A percentile compares a stretch with the other conserved stretches of the same genome.
phyloP scores from a whole-genome alignment of 2,329 filamentous ascomycete genomes.

The Fusarium succisae region DNA sequence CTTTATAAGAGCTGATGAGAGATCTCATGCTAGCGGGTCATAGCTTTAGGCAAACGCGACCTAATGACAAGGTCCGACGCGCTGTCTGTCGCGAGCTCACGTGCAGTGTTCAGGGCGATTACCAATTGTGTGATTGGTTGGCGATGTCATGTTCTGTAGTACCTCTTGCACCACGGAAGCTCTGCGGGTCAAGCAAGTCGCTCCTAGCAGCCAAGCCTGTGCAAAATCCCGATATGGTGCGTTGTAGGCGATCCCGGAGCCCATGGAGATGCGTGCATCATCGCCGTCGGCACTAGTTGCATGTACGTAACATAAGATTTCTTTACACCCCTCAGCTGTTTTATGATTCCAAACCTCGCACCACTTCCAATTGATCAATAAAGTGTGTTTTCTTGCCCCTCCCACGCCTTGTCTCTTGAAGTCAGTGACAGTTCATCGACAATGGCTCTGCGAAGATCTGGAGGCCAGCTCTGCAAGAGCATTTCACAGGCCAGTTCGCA shows the following conservation, averaged over 20 bases:
- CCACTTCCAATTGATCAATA: slow-evolving; percentile 25
- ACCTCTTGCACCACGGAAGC: not conserved
- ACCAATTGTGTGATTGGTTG: slow-evolving; percentile 42
- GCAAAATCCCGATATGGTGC: slow-evolving; percentile 37
- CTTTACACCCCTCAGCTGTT: slow-evolving; percentile 29
- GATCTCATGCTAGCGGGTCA: slow-evolving; percentile 37
- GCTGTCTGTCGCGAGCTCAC: slow-evolving; percentile 45
- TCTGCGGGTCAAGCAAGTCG: not conserved
- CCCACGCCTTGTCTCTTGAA: not conserved
- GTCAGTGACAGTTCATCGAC: not conserved
- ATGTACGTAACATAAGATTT: slow-evolving; percentile 30
- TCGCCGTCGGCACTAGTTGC: slow-evolving; percentile 33
- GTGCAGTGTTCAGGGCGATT: slow-evolving; percentile 38
- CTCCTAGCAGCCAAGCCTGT: slow-evolving; percentile 6
- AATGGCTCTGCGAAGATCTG: slow-evolving; percentile 48
- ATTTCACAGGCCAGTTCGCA: slow-evolving; percentile 40
- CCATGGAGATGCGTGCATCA: slow-evolving; percentile 41
- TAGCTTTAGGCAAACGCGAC: slow-evolving; percentile 48
- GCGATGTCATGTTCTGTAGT: not conserved
- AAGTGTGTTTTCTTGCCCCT: not conserved
- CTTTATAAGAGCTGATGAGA: slow-evolving; percentile 37
- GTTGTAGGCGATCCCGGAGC: slow-evolving; percentile 37
- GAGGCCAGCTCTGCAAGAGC: slow-evolving; percentile 44
- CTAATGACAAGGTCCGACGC: slow-evolving; percentile 34
- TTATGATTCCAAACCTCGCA: slow-evolving; percentile 28